Base-by-base conservation (phyloP, 2,329 filamentous ascomycete species). In the Rhynchosporium agropyri region DNA sequence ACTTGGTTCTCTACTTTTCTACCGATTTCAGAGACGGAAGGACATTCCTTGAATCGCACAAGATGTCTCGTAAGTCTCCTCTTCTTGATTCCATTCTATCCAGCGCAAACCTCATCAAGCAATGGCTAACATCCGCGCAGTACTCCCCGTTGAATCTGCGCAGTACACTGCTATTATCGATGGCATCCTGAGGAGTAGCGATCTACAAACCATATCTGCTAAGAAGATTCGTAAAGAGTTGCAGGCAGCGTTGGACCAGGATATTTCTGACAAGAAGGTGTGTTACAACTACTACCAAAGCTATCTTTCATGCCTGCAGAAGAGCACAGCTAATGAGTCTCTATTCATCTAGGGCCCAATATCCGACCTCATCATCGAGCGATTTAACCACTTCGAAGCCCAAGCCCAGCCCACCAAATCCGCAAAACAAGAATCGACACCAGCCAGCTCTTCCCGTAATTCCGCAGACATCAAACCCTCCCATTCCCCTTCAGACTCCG, bases 291-390 rank as follows among this genome's bases (percentile, higher is more conserved):
- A 9, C 45, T 42, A 28, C 13, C 42, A 20, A 20, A 20, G 20
- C 20, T 31, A 1, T 13, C 9, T 13, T 28, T 36, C 2, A 36
- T 36, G 33, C 33, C 7, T 49, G 26, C 9, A 8, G 28, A 20
- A 6, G 20, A 42, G n/a, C 40, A 57, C 1, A 46, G 29, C 42
- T 57, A 31, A 56, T 43, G 9, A 5, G 6, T 29, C 1, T 40
- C 6, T 57, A 28, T 43, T 49, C 49, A 58, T 56, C 31, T 60
- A 86, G 83, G 74, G 77, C 66, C 76, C 77, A 7, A 78, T 86
- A 63, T 82, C 84, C 70, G 74, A 76, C 46, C 75, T 86, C 46
- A 85, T 86, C 58, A 79, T 80, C 74, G 78, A 82, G 68, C 79
- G 83, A 50, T 86, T 86, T 71, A 82, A 85, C 70, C 13, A 65